These are phyloP conservation scores for Berkeleyomyces rouxiae DNA, from an alignment of 2,329 filamentous ascomycete genomes.

Conservation along the genomic window DNA sequence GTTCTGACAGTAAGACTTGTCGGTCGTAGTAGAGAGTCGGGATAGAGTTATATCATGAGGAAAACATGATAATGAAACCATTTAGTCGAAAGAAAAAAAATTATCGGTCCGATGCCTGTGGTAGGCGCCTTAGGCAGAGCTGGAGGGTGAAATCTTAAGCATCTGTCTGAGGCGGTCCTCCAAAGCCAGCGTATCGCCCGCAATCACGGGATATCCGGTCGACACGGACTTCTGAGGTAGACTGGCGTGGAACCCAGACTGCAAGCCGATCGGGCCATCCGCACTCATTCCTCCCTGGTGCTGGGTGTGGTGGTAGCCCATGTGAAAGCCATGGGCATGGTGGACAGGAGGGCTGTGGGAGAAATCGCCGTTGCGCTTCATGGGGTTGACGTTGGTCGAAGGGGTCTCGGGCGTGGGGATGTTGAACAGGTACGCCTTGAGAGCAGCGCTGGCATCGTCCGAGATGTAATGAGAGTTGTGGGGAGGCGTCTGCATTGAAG, in stretches of 20 bases:
- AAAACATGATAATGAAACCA: constrained; percentile 2
- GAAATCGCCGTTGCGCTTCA: not conserved
- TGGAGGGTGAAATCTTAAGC: constrained; percentile 9
- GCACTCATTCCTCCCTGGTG: not conserved
- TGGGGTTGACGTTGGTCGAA: not conserved
- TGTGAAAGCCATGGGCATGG: not conserved
- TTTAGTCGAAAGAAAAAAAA: not conserved
- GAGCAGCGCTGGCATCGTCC: constrained; percentile 28
- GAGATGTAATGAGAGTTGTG: constrained; percentile 5
- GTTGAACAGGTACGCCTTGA: constrained; percentile 41
- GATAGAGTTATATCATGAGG: not conserved
- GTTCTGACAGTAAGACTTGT: not conserved
- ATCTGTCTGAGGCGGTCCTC: constrained; percentile 11
- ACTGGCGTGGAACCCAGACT: constrained; percentile 5
- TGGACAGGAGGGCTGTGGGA: not conserved
- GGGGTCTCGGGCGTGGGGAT: constrained; percentile 6
- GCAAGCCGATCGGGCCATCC: not conserved
- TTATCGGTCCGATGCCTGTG: no score
- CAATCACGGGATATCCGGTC: not conserved
- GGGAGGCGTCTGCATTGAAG: constrained; percentile 8
- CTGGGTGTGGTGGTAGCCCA: not conserved
- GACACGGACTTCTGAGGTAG: not conserved
- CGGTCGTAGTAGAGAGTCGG: not conserved
- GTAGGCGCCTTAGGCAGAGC: not conserved
- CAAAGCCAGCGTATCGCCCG: not conserved